Evolutionary conservation across 139 green algal genomes (phyloP), one percentile per base, ranked within the genome.

Genomic region (Chlorella sp.): DNA sequence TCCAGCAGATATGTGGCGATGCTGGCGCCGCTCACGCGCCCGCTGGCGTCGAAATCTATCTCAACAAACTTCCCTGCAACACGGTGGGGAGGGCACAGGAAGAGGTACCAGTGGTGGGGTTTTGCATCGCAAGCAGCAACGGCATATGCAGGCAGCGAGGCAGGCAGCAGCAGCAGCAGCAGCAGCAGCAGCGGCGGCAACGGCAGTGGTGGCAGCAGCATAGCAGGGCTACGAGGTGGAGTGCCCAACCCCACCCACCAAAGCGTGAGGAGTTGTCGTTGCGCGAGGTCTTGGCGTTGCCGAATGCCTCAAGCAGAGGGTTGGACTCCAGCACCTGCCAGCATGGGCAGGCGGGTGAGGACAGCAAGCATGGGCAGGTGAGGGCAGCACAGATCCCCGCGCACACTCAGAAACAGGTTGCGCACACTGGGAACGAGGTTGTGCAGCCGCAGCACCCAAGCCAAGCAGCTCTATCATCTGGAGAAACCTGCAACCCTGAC

Each of bases 251-350:
- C 34, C 75, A 39, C 79, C 24, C 79, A 85, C 79, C 84, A 40
- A 88, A 88, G 68, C 84, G 84, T 0, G 66, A 81, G 9, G 84
- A 88, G 84, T 88, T 88, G 84, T 88, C 97, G 88, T 98, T 98
- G 73, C 96, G 92, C 18, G 93, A 89, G 26, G 96, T 98, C 91
- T 98, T 98, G 85, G 96, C 96, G 88, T 98, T 98, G 71, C 96
- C 96, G 92, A 98, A 98, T 1, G 96, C 96, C 89, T 98, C 96
- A 89, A 98, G 92, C 79, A 98, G 88, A n/a, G 96, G 96, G 85
- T 98, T 98, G 87, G 93, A 96, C 91, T 98, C 96, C 78, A 97
- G 85, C 53, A 96, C 93, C 90, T 95, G 92, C 26, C 61, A 21
- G 39, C 14, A 18, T 14, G 9, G 81, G 22, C 24, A 75, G 53